Base-by-base conservation (phyloP, 129 eudicot species). In the Silybum marianum region DNA sequence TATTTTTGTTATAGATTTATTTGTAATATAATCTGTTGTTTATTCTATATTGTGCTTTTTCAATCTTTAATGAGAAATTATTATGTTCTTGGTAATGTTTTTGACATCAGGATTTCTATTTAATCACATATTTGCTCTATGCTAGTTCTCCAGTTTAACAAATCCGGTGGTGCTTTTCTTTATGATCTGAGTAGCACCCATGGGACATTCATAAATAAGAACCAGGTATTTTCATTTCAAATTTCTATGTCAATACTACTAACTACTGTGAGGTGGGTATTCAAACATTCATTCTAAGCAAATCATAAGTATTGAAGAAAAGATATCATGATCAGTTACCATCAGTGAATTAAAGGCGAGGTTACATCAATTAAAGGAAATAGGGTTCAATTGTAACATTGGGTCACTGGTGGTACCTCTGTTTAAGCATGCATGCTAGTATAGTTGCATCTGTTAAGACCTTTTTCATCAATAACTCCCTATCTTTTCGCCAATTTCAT, bases 111-210 rank as follows among this genome's bases (percentile, higher is more conserved):
- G 81, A 76, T 81, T 68, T 75, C 62, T 40, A 65, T 68, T 85
- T 39, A 68, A 78, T 72, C 38, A 18, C 78, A 38, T 82, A 19
- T 44, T 32, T 74, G 76, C 6, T 44, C 23, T 40, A 24, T 88
- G 72, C 82, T 71, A 96, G 99, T 96, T 85, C 90, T 96, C 66
- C 99, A 96, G 90, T 96, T 91, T 87, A 93, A 91, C 85, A 88
- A 86, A 77, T 85, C 85, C 71, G 97, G 97, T 77, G 90, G 75
- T 46, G 97, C 99, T 76, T 96, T 82, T 70, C 69, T 96, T 12
- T 93, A 93, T 86, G 99, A 96, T 82, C 93, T 96, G 82, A 91
- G 97, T 54, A 96, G 99, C 75, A 96, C 97, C 18, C 99, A 96
- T 76, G 99, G 99, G 73, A 93, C 98, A 4, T 96, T 75, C 76